Conservation (phyloP, 352 stramenopile species). For the Phytophthora rubi region DNA sequence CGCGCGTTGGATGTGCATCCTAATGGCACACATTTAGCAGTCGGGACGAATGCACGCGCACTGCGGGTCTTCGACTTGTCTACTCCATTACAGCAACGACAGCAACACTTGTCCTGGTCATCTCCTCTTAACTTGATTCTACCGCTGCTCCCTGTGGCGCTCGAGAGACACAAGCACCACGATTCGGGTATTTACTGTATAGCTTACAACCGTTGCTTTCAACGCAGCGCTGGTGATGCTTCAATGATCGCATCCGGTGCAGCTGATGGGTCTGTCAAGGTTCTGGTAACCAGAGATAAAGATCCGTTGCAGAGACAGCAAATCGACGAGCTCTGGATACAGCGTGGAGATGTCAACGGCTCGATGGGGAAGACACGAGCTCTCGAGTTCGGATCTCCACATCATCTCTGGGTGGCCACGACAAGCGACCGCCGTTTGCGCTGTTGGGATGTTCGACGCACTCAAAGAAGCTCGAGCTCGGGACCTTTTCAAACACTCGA, state of each 20-base stretch:
- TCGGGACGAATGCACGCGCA: conserved; percentile 70
- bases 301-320: conserved; percentile 20
- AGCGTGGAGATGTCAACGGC: conserved; percentile 33
- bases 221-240: not conserved
- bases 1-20: conserved; percentile 57
- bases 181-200: conserved; percentile 62
- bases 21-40: conserved; percentile 48
- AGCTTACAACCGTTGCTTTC: conserved; percentile 43
- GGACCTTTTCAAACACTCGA: conserved; percentile 47
- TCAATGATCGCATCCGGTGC: conserved; percentile 62
- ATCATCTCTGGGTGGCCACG: conserved; percentile 46
- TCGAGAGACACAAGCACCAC: conserved; percentile 73
- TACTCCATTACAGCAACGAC: conserved; percentile 22
- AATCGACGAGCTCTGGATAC: conserved; percentile 41
- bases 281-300: conserved; percentile 33
- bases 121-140: conserved; percentile 36
- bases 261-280: conserved; percentile 65
- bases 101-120: conserved; percentile 10
- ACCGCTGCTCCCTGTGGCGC: conserved; percentile 55
- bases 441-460: conserved; percentile 57
- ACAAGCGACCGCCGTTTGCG: conserved; percentile 55
- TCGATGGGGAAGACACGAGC: conserved; percentile 53
- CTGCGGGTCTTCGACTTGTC: conserved; percentile 60
- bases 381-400: conserved; percentile 48
- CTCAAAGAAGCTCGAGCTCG: conserved; percentile 19